Base-by-base conservation (phyloP, 345 rosid species). In the Geranium brycei region DNA sequence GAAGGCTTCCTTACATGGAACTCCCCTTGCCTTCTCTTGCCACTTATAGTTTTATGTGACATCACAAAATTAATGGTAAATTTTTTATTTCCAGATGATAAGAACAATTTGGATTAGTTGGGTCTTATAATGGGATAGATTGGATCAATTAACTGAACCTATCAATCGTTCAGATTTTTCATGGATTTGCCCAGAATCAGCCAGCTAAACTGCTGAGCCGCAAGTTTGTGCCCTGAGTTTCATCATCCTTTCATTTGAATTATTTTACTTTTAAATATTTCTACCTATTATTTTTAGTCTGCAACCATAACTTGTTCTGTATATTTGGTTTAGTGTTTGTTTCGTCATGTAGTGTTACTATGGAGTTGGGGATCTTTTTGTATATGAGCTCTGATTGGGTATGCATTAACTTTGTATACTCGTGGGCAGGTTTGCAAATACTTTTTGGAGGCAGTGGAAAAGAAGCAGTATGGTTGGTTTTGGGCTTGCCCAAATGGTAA, bases 401-500 rank as follows among this genome's bases (percentile, higher is more conserved):
- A 15, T 67, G 64, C 47, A 4, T 72, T 63, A 62, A 62, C 7
- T 66, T 19, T 72, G 51, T 58, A 12, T 6, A 19, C 18, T 30
- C 57, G 17, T 58, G 51, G 55, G 55, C 73, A 92, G 99, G 96
- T 93, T 61, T 93, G 99, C 95, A 93, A 93, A 70, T 72, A 86
- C 77, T 93, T 88, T 78, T 76, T 93, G 79, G 97, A 93, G 4
- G 96, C 95, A 4, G 99, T 93, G 67, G 98, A 92, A 69, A 89
- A 83, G 89, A 89, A 89, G 75, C 95, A 92, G 69, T 89, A 89
- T 77, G 99, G 97, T 63, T 93, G 96, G 95, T 93, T 90, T 70
- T 93, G 99, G 99, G 83, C 11, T 31, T 93, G 99, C 63, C 96
- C 96, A 63, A 93, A 86, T 64, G 99, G 96, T 61, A 83, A 73